Evolutionary conservation across 2,329 filamentous ascomycete genomes (phyloP), one percentile per base, ranked within the genome.

Genomic region (Hortaea sp.): DNA sequence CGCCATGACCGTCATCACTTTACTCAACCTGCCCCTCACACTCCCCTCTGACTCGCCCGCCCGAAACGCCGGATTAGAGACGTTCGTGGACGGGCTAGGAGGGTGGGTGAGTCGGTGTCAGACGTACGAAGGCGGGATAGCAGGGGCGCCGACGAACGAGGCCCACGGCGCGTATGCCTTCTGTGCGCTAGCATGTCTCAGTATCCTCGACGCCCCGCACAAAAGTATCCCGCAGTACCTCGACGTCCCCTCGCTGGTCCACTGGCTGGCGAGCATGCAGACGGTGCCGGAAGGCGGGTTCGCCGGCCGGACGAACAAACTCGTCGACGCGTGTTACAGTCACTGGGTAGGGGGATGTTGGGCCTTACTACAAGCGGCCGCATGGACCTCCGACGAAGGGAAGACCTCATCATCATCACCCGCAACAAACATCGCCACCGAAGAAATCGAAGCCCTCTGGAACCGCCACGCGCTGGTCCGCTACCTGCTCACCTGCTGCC

Each of bases 261-360:
- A 83, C 49, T 98, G 92, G 88, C 78, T 98, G 35, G 90, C 88
- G 6, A 81, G 86, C 39, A 82, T 88, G 49, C 92, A 98, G 66
- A 85, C 90, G 64, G 81, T 82, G 29, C 92, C 90, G 3, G 92
- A 97, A 65, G 89, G 89, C 53, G 92, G 92, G 32, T 89, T 95
- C 62, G 85, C 87, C 37, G 92, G 92, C 50, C 84, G 92, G 56
- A 95, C 90, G 29, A 97, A 97, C 74, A 98, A 98, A 70, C 76
- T 98, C 30, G 92, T 97, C 30, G 92, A 98, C 66, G 92, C 90
- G 40, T 98, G 92, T 69, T 98, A 98, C 70, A 94, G 87, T 63
- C 90, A 95, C 67, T 98, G 92, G 92, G 84, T 95, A 31, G 92
- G 92, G 45, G 85, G 85, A 45, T 97, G 89, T 70, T 98, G 89